A percentile compares a stretch with the other conserved stretches of the same genome.
phyloP scores from a whole-genome alignment of 148 eudicot genomes.

The Arctostaphylos glauca region DNA sequence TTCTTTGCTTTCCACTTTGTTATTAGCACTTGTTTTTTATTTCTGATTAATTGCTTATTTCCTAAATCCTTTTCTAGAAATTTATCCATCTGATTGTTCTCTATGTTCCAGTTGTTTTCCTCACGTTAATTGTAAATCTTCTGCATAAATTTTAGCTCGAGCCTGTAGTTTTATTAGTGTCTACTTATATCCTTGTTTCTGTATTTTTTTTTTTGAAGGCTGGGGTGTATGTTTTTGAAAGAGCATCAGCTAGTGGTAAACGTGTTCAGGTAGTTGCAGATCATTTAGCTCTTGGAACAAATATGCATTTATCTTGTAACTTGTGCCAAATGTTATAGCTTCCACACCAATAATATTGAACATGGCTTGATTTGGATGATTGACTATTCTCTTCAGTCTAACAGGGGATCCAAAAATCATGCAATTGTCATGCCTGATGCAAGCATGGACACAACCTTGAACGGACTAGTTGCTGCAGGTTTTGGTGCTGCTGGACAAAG shows the following conservation, averaged over 20 bases:
- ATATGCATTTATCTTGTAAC: conserved; percentile 10
- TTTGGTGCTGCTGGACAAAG: conserved; percentile 73
- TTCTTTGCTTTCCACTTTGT: neutral
- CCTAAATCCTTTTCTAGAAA: neutral
- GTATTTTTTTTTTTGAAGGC: conserved; percentile 38
- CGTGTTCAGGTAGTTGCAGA: conserved; percentile 50
- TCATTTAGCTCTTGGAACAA: conserved; percentile 14
- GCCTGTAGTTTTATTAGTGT: neutral
- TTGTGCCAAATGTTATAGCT: neutral
- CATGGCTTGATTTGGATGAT: conserved; percentile 10
- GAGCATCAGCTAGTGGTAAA: conserved; percentile 60
- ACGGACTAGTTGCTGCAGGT: conserved; percentile 68
- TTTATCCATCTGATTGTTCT: neutral
- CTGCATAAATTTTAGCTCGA: neutral
- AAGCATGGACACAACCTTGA: conserved; percentile 52
- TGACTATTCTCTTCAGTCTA: conserved; percentile 35
- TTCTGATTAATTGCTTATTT: neutral
- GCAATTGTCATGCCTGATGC: conserved; percentile 86
- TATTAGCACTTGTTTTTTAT: neutral
- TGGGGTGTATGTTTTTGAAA: conserved; percentile 41
- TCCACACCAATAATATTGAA: neutral
- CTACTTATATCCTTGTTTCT: conserved; percentile 5
- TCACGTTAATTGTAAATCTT: neutral
- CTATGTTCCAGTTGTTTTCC: neutral
- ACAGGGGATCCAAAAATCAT: conserved; percentile 61